Percentiles rank a stretch among this genome's conserved stretches.
Conservation (phyloP, 1,139 yeast species). For the Pichia cactophila region DNA sequence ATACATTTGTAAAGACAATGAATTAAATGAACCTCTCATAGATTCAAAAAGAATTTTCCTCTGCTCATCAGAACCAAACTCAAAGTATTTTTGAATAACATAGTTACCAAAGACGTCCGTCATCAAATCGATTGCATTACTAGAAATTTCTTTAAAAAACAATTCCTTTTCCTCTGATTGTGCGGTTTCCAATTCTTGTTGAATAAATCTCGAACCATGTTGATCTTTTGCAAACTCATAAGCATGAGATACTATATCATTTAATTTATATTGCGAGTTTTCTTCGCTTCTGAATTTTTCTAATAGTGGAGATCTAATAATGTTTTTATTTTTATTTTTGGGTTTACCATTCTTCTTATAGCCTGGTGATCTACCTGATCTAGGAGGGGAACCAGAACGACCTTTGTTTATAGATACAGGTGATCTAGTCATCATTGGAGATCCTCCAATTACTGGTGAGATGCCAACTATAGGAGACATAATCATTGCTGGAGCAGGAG, state of each 20-base stretch:
- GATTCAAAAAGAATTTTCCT: constrained; percentile 60
- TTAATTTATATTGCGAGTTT: constrained; percentile 54
- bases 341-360: constrained; percentile 2
- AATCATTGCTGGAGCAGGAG: constrained; percentile 11
- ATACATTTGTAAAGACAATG: constrained; percentile 85
- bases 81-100: constrained; percentile 91
- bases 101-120: constrained; percentile 98
- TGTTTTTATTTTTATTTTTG: constrained; percentile 29
- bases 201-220: constrained; percentile 94
- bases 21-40: constrained; percentile 72
- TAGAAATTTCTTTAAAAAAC: constrained; percentile 77
- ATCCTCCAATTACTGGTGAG: constrained; percentile 1
- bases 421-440: constrained; percentile 4
- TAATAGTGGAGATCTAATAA: constrained; percentile 68
- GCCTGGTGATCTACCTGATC: constrained; percentile 6
- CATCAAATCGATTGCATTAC: constrained; percentile 71
- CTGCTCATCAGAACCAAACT: constrained; percentile 68
- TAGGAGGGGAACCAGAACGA: constrained; percentile 9
- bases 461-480: constrained; percentile 11
- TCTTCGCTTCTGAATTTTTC: constrained; percentile 79
- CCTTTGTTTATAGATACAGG: constrained; percentile 4
- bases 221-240: constrained; percentile 93
- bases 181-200: constrained; percentile 70
- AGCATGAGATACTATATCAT: constrained; percentile 80
- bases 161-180: constrained; percentile 64